Evolutionary conservation across 306 rosid genomes (phyloP), one percentile per base, ranked within the genome.

Genomic region (Ziziphus jujuba): DNA sequence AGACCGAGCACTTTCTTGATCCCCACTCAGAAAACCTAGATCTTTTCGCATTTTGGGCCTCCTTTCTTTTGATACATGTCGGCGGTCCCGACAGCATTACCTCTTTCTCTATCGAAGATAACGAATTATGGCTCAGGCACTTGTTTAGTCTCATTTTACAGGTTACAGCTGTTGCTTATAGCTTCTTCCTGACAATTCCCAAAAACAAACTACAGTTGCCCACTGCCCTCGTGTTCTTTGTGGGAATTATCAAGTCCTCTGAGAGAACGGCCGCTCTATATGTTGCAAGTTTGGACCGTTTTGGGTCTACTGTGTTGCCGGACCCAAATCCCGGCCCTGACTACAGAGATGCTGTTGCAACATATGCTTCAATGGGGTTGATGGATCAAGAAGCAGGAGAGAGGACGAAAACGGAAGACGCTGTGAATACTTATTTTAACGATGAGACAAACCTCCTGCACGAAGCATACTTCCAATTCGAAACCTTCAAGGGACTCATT

Each of bases 401-500:
- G 5, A 15, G n/a, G n/a, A n/a, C n/a, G n/a, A n/a, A n/a, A n/a
- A n/a, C n/a, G n/a, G n/a, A n/a, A n/a, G n/a, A n/a, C n/a, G n/a
- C n/a, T n/a, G n/a, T n/a, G n/a, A n/a, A n/a, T n/a, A n/a, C n/a
- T n/a, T n/a, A n/a, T n/a, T n/a, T n/a, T n/a, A n/a, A n/a, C 7
- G 21, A 56, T 5, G 33, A 17, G 21, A 1, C 25, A 10, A 31
- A 23, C 11, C 6, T 68, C 16, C 17, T 68, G 40, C 6, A 24
- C 13, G 44, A 15, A 8, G 72, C 56, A 1, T n/a, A 68, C 4
- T 48, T 7, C 10, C 52, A 17, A 19, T 56, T 44, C 9, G 19
- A 44, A 22, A 16, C 0, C 16, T 68, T 56, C 52, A 68, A 68
- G 52, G 72, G 72, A 0, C 64, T 68, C 20, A 56, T 56, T 56